Percentiles rank a stretch among this genome's conserved stretches.
Conservation (phyloP, 352 stramenopile species). For the Globisporangium nunn region DNA sequence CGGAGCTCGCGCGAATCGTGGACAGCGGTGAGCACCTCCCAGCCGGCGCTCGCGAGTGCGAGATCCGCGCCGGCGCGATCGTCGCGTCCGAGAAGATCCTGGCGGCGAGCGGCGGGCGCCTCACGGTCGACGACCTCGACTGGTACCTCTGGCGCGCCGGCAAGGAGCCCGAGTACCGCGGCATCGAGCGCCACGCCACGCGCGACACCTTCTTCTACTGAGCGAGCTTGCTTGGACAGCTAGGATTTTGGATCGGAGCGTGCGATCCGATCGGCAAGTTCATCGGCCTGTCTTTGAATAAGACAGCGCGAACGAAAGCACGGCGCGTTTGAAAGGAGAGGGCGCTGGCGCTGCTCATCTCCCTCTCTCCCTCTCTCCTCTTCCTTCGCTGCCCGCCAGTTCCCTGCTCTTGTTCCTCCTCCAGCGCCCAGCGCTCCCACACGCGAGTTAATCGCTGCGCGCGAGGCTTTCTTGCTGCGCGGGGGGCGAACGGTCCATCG, state of each 20-base stretch:
- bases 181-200: conserved; percentile 64
- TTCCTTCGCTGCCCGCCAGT: no score
- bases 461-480: no score
- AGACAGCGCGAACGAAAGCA: not conserved
- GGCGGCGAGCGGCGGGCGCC: conserved; percentile 34
- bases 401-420: no score
- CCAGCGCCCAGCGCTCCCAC: no score
- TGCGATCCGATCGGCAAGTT: no score
- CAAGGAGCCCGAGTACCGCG: conserved; percentile 65
- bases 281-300: not conserved
- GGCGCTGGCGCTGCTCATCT: no score
- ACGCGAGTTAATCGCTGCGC: no score
- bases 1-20: conserved; percentile 40
- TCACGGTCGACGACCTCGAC: conserved; percentile 42
- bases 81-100: conserved; percentile 69
- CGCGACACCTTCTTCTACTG: conserved; percentile 69
- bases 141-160: conserved; percentile 70
- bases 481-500: no score
- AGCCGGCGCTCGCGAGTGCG: conserved; percentile 39
- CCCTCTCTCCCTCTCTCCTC: no score
- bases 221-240: not conserved
- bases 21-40: conserved; percentile 41
- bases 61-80: conserved; percentile 55
- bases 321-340: no score
- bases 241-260: no score